Evolutionary conservation across 768 basidiomycete species (phyloP).

Genomic region (Pleurotus eryngii): DNA sequence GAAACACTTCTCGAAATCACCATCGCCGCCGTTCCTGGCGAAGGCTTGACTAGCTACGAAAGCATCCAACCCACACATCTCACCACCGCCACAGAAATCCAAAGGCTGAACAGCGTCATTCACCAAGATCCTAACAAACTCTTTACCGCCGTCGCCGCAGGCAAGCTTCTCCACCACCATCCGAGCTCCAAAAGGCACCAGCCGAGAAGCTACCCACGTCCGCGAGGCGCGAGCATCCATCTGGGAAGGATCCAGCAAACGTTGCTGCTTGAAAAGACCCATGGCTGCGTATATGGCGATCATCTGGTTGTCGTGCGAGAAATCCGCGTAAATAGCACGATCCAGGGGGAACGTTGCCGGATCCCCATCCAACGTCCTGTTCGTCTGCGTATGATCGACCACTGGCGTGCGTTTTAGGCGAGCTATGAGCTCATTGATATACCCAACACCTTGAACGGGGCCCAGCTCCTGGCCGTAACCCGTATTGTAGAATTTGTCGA

Average conservation of each 20-base stretch:
- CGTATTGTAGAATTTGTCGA: conserved; percentile 77
- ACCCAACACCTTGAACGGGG: conserved; percentile 81
- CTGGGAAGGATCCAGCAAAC: conserved; percentile 26
- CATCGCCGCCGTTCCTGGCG: conserved; percentile 62
- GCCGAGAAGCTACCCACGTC: conserved; percentile 51
- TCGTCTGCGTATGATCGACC: conserved; percentile 70
- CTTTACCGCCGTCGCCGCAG: conserved; percentile 35
- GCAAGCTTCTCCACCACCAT: conserved; percentile 71
- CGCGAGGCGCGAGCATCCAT: conserved; percentile 27
- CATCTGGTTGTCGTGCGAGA: conserved; percentile 86
- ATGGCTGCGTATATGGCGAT: conserved; percentile 67
- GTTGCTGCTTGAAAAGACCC: conserved; percentile 46
- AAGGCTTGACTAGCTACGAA: conserved; percentile 76
- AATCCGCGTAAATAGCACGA: conserved; percentile 69
- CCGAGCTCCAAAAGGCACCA: conserved; percentile 74
- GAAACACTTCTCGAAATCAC: conserved; percentile 70
- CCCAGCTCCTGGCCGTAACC: conserved; percentile 73
- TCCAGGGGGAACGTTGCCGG: conserved; percentile 70
- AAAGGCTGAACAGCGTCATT: conserved; percentile 70
- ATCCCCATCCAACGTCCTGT: conserved; percentile 62
- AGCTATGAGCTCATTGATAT: conserved; percentile 84
- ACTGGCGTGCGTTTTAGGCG: conserved; percentile 67
- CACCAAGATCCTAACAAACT: conserved; percentile 72
- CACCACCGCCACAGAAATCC: conserved; percentile 52
- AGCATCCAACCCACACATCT: conserved; percentile 58